A percentile compares a stretch with the other conserved stretches of the same genome.
These are phyloP conservation scores for Blastomyces emzantsi DNA, from an alignment of 2,329 filamentous ascomycete species.

Conservation along the genomic window DNA sequence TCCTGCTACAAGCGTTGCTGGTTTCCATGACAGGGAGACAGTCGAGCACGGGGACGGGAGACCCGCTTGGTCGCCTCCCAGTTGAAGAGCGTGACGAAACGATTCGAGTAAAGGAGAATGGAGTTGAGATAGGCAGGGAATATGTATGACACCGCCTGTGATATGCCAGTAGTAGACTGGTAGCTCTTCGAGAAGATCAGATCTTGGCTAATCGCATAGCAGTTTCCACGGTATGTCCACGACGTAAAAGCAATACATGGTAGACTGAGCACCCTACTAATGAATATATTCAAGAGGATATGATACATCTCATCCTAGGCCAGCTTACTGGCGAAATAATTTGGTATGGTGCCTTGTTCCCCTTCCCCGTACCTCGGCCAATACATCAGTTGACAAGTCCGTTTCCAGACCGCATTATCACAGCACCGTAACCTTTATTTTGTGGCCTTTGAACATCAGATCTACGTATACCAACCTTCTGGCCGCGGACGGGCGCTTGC, in stretches of 20 bases:
- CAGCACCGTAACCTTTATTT: conserved; percentile 42
- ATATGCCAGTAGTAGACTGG: neutral
- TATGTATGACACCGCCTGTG: conserved; percentile 25
- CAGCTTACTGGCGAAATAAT: conserved; percentile 35
- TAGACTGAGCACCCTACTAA: neutral
- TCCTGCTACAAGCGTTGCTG: neutral
- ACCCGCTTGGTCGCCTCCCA: neutral
- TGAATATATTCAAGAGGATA: neutral
- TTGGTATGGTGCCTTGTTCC: conserved; percentile 24
- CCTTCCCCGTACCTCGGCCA: neutral
- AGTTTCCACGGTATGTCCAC: conserved; percentile 23
- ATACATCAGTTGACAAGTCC: conserved; percentile 9
- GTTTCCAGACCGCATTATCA: conserved; percentile 35
- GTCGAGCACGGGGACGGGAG: neutral
- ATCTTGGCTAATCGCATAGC: neutral
- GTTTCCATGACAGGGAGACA: neutral
- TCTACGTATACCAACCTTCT: conserved; percentile 39
- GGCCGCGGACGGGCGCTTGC: conserved; percentile 35
- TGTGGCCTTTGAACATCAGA: conserved; percentile 32
- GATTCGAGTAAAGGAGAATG: conserved; percentile 13
- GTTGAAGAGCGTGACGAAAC: conserved; percentile 7
- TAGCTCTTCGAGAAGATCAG: neutral
- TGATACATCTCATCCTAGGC: neutral
- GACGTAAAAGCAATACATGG: conserved; percentile 14
- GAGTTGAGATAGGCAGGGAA: conserved; percentile 9